phyloP scores from a whole-genome alignment of 2,329 filamentous ascomycete species.

The Colletotrichum noveboracense region DNA sequence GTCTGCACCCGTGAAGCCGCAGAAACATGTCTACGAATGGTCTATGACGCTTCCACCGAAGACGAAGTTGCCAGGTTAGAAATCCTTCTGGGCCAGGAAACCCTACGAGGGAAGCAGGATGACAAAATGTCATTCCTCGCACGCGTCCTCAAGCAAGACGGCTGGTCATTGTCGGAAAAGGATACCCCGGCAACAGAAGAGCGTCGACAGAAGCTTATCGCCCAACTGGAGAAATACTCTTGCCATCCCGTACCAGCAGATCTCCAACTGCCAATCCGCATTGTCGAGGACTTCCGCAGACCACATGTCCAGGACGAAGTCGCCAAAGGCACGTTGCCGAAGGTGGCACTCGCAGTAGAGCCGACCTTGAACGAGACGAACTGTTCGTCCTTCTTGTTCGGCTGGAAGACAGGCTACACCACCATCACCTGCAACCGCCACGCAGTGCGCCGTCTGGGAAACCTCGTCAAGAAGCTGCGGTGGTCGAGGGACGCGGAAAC shows the following conservation, averaged over 20 bases:
- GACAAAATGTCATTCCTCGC: slow-evolving; percentile 1
- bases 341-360: slow-evolving; percentile 32
- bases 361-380: slow-evolving; percentile 38
- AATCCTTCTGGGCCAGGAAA: not conserved
- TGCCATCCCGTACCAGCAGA: slow-evolving; percentile 32
- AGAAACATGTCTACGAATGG: slow-evolving; percentile 36
- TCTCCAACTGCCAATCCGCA: slow-evolving; percentile 38
- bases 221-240: slow-evolving; percentile 37
- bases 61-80: slow-evolving; percentile 6
- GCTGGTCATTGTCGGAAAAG: not conserved
- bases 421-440: slow-evolving; percentile 42
- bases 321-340: slow-evolving; percentile 28
- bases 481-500: slow-evolving; percentile 10
- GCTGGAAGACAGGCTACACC: slow-evolving; percentile 36
- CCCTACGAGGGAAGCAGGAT: not conserved
- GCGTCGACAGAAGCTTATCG: slow-evolving; percentile 22
- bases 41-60: slow-evolving; percentile 14
- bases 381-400: slow-evolving; percentile 43
- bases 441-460: not conserved
- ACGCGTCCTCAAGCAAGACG: not conserved
- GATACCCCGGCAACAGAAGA: not conserved
- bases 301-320: slow-evolving; percentile 23
- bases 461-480: slow-evolving; percentile 10
- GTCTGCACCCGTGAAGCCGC: slow-evolving; percentile 43
- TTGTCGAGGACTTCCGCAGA: slow-evolving; percentile 28